Percentiles rank a stretch among this genome's conserved stretches.
phyloP scores from a whole-genome alignment of 352 stramenopile species.

The Phytopythium helicoides region DNA sequence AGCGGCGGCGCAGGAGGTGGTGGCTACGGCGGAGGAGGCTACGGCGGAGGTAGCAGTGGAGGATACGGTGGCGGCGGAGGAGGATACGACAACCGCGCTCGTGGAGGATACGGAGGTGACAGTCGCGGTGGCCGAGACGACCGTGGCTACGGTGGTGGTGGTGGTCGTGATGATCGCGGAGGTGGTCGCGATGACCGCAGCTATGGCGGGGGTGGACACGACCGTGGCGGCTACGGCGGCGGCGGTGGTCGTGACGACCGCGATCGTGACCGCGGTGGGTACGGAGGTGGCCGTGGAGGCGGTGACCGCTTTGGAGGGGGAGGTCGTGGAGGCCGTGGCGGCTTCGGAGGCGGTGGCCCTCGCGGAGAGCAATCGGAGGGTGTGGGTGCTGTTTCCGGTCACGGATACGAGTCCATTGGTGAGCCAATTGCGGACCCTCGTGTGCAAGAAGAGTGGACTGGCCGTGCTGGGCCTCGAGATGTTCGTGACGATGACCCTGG shows the following conservation, averaged over 20 bases:
- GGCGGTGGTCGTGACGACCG: slow-evolving; percentile 11
- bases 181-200: slow-evolving; percentile 4
- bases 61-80: slow-evolving; percentile 1
- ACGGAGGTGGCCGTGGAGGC: slow-evolving; percentile 10
- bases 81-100: background rate
- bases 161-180: slow-evolving; percentile 6
- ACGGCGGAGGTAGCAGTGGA: slow-evolving; percentile 12
- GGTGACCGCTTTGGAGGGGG: slow-evolving; percentile 13
- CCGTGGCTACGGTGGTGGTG: slow-evolving; percentile 9
- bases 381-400: slow-evolving; percentile 34
- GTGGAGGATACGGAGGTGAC: slow-evolving; percentile 10
- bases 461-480: slow-evolving; percentile 21
- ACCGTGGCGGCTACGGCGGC: slow-evolving; percentile 10
- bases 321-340: slow-evolving; percentile 19
- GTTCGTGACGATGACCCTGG: slow-evolving; percentile 43
- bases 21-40: slow-evolving; percentile 15
- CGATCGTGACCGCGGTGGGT: slow-evolving; percentile 9
- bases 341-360: slow-evolving; percentile 26
- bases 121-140: background rate
- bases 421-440: slow-evolving; percentile 48
- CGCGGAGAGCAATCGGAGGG: slow-evolving; percentile 31
- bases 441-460: slow-evolving; percentile 48
- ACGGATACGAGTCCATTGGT: slow-evolving; percentile 54
- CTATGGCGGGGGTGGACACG: slow-evolving; percentile 2
- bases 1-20: slow-evolving; percentile 15